Base-by-base conservation (phyloP, 2,329 filamentous ascomycete genomes). In the Penicillium sp. region DNA sequence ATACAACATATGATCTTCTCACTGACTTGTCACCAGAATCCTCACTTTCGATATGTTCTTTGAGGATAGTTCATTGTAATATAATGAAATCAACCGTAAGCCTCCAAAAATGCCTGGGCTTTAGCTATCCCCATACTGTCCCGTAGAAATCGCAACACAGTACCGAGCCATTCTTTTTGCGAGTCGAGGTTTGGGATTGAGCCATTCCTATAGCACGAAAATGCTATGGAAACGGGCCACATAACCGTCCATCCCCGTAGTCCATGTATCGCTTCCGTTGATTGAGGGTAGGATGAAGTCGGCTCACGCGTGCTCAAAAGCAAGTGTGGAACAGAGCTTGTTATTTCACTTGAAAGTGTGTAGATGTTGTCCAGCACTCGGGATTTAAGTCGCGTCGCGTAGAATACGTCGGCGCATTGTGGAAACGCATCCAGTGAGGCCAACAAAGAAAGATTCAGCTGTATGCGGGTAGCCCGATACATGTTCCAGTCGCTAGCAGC, bases 31-130 rank as follows among this genome's bases (percentile, higher is more conserved):
- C 48, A n/a, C 1, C 36, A 64, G 59, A 64, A 65, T 16, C 52
- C 47, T 8, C 55, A 55, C 1, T 65, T 65, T 29, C 51, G 62
- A 54, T 63, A 61, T 18, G 81, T 79, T 58, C 69, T 77, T 6
- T 73, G 70, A 16, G 16, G 69, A 44, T 41, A 42, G 24, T 27
- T 41, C 4, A 5, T 41, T 22, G 21, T 5, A 16, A 9, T 21
- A n/a, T 6, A 5, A n/a, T 31, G 11, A 21, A 21, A 11, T 22
- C 21, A 41, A 16, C 22, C n/a, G 21, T 22, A 48, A 5, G 5
- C 24, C 6, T 36, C n/a, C 5, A 36, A 36, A 13, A 36, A 22
- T 0, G n/a, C 5, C 13, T 16, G 18, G 0, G 4, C 27, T 32
- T 24, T 14, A 18, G 13, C 4, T 22, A 32, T 22, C 4, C 24